Evolutionary conservation across 305 asterid species (phyloP), one percentile per base, ranked within the genome.

Genomic region (Fraxinus ornus): DNA sequence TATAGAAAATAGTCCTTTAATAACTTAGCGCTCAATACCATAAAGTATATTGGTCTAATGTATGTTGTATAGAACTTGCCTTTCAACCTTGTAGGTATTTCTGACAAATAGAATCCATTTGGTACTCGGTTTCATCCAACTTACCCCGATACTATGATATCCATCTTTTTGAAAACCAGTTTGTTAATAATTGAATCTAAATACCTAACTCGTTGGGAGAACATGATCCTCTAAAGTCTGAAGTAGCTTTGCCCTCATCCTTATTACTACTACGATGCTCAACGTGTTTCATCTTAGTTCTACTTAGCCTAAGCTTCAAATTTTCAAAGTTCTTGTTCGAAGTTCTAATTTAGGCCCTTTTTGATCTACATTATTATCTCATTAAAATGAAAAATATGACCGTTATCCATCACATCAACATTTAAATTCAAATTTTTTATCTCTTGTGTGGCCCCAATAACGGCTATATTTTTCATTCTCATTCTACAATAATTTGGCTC

Each of bases 171-270:
- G 5, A 72, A 30, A 9, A 72, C 28, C 15, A 35, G 77, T 21
- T 72, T 72, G 15, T 33, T n/a, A 17, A 68, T 68, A 68, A 24
- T 66, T 8, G 37, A 68, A 68, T 12, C 19, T 12, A 68, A 68
- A 26, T 35, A 35, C 77, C 77, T 72, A 72, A 72, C 28, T 33
- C 26, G 13, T 33, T n/a, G 26, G 24, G 17, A 72, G 47, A 32
- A 72, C 77, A 32, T 72, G 75, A 70, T 70, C 75, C 75, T 70
- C 75, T 70, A 17, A 72, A 72, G 26, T 72, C 47, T 17, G 2
- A 68, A 28, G 35, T 66, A 28, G 36, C 44, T 32, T 17, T 71
- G 41, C 47, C 47, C 21, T 17, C 28, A 35, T 33, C 44, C 13
- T 33, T 72, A 33, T 72, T 33, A 37, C 76, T 72, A 17, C 26